Evolutionary conservation across 345 rosid species (phyloP), one percentile per base, ranked within the genome.

Genomic region (Lumnitzera racemosa): DNA sequence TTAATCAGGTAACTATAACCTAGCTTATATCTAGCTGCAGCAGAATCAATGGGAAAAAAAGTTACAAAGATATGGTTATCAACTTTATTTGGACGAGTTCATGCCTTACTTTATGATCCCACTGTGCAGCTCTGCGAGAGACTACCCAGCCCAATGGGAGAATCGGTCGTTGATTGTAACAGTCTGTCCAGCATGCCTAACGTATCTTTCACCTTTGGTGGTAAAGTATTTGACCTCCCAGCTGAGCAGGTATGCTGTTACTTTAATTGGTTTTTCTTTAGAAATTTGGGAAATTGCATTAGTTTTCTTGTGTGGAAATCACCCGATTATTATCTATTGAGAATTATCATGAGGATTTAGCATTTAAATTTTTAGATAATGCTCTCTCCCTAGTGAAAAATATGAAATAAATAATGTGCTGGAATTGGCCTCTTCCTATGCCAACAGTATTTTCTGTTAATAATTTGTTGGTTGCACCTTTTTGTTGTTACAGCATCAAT

Each of bases 81-180:
- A 14, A 3, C 9, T 16, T 16, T 49, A 14, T 49, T 16, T 14
- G 0, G 15, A 49, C 4, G 20, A 16, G 16, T 52, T 67, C 48
- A 64, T 60, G 53, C 57, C 66, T 15, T 67, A 16, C 20, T 49
- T 51, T 67, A 55, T 36, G 43, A 56, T 49, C 17, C 3, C 64
- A 13, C 53, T 59, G 46, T 68, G 61, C 79, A 91, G 96, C 89
- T 92, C 8, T 92, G 98, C 63, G 85, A 87, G 25, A 83, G 86
- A 36, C 66, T 92, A 68, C 98, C 98, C 25, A 89, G 77, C 63
- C 89, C 87, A 49, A 87, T 80, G 79, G 94, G 89, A 76, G 89
- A 87, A 79, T 85, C 96, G 12, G 73, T 76, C 25, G 96, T 92
- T 51, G 81, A 87, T 47, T 92, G 98, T 66, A 67, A 58, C 55